These are phyloP conservation scores for Eragrostis curvula DNA, from an alignment of 176 grass and related monocot species.

Conservation along the genomic window DNA sequence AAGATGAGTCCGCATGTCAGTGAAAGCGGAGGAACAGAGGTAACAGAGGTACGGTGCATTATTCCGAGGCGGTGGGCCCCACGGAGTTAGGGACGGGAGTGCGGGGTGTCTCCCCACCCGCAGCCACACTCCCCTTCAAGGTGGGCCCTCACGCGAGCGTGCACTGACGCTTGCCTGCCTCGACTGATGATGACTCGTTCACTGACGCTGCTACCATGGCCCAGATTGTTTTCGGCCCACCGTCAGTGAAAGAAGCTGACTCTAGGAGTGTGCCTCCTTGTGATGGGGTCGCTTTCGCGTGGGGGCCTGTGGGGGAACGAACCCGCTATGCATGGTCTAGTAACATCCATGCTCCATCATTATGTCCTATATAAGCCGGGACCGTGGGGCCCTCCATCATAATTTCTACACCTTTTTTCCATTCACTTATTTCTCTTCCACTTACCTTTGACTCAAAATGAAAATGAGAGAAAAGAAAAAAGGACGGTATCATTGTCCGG, in stretches of 20 bases:
- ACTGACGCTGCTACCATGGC: rapidly evolving
- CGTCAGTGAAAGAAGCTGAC: rapidly evolving
- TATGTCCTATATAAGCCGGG: neutral
- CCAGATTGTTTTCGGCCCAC: neutral
- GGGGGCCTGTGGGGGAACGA: slow-evolving; percentile 22
- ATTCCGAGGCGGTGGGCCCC: slow-evolving; percentile 9
- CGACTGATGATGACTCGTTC: neutral
- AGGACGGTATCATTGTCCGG: neutral
- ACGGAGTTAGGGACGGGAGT: neutral
- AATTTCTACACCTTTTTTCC: neutral
- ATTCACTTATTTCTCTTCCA: neutral
- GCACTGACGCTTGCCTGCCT: neutral
- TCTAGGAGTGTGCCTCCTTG: rapidly evolving
- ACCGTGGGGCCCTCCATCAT: neutral
- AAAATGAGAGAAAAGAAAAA: neutral
- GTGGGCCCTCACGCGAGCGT: neutral
- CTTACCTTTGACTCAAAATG: neutral
- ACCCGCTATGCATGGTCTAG: too few species aligned
- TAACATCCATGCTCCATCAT: slow-evolving; percentile 40
- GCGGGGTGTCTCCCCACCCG: slow-evolving; percentile 36
- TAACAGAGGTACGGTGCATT: too few species aligned
- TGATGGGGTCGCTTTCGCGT: neutral
- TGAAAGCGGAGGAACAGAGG: rapidly evolving
- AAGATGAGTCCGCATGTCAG: neutral
- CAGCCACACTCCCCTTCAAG: slow-evolving; percentile 36